A percentile compares a stretch with the other conserved stretches of the same genome.
Conservation (phyloP, 73 alveolate species). For the Paraurostyla sp. region DNA sequence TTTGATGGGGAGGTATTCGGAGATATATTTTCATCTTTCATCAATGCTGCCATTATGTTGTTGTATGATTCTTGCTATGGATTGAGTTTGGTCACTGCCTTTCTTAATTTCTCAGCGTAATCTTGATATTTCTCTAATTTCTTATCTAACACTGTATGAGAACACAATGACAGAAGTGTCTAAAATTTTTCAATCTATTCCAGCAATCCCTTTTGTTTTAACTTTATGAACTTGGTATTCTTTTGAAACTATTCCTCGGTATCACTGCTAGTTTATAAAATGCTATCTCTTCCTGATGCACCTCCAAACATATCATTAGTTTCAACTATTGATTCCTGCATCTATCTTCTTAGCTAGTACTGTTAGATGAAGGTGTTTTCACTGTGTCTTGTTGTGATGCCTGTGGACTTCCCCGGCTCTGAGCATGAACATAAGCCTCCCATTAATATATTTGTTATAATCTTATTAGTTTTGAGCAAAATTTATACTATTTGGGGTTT, state of each 20-base stretch:
- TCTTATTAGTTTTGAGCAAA: too few relatives aligned
- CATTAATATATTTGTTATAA: too few relatives aligned
- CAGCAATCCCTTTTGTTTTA: neutral
- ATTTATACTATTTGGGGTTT: too few relatives aligned
- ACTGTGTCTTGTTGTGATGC: neutral
- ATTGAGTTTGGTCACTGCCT: neutral
- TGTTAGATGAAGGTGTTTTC: neutral
- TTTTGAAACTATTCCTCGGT: neutral
- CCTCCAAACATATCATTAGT: neutral
- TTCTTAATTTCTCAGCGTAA: neutral
- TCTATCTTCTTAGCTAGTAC: neutral
- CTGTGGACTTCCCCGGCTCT: neutral
- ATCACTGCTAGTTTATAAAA: neutral
- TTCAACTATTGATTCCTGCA: neutral
- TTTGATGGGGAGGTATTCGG: neutral
- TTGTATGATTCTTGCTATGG: neutral
- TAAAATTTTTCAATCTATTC: neutral
- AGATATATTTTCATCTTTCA: neutral
- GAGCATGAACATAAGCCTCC: slow-evolving; percentile 1
- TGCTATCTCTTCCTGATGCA: neutral
- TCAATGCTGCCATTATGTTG: neutral
- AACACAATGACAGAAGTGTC: neutral
- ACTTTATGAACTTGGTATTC: neutral
- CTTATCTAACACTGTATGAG: neutral
- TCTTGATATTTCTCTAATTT: neutral